Conservation (phyloP, 1,284 basidiomycete genomes). For the Inonotus obliquus region DNA sequence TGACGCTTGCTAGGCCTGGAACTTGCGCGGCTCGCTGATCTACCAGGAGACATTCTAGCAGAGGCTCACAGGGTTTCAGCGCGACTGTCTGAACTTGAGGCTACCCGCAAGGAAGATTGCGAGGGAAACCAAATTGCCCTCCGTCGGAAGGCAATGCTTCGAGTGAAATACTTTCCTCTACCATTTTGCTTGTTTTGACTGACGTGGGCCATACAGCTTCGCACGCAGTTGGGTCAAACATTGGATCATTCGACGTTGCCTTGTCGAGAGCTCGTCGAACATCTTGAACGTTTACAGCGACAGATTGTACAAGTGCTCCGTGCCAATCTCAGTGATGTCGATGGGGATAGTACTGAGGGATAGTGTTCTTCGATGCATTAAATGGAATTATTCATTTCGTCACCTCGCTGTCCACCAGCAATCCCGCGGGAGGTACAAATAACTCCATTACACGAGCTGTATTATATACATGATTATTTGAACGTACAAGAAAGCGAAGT, state of each 20-base stretch:
- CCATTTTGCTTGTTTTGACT: conserved; percentile 13
- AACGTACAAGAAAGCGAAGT: too few species aligned
- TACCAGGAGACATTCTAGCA: conserved; percentile 63
- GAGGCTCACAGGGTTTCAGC: conserved; percentile 61
- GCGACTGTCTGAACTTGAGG: conserved; percentile 55
- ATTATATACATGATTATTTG: too few species aligned
- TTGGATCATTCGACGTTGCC: conserved; percentile 65
- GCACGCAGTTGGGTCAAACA: conserved; percentile 64
- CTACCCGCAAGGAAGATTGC: conserved; percentile 53
- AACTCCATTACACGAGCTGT: too few species aligned
- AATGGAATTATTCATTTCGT: too few species aligned
- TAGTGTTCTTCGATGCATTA: background rate
- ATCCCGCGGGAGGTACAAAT: too few species aligned
- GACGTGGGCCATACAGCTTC: conserved; percentile 44
- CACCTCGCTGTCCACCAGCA: too few species aligned
- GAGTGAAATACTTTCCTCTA: conserved; percentile 38
- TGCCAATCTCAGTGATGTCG: background rate
- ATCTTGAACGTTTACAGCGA: conserved; percentile 62
- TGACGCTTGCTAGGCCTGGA: conserved; percentile 59
- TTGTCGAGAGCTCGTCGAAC: conserved; percentile 56
- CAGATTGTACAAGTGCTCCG: conserved; percentile 46
- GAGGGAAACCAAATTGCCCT: conserved; percentile 52
- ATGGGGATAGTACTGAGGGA: background rate
- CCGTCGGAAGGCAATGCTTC: conserved; percentile 63
- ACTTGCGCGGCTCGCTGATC: conserved; percentile 76